Base-by-base conservation (phyloP, 805 yeast genomes). In the Saturnispora zaruensis region DNA sequence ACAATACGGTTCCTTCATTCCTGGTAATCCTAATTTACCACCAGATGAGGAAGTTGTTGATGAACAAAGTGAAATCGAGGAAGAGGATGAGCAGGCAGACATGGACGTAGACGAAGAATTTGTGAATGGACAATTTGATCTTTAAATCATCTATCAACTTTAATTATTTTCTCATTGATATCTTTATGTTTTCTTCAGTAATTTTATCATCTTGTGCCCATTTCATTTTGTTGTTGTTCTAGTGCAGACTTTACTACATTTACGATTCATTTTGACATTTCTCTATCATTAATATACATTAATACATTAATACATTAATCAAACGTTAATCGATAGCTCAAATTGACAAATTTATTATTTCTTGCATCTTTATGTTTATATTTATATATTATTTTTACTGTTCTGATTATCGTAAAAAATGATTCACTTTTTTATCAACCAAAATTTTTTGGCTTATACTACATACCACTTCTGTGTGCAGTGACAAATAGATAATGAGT, bases 81-180 rank as follows among this genome's bases (percentile, higher is more conserved):
- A 67, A 40, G 64, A 57, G 28, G 72, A 70, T 44, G 71, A 72
- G 70, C 77, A 75, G 30, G 44, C 32, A 11, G 69, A 60, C 20
- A 63, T 58, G 34, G 75, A 60, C 20, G 64, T 57, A 32, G 90
- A 82, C 56, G 90, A 84, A 61, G 90, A 84, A 59, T 87, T 86
- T 69, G 93, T 87, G 46, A 87, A 85, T 64, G 96, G 96, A 23
- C 84, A 87, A 57, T 88, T 89, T 63, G 96, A 89, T 66, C 74
- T 89, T 57, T 87, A 51, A 48, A 21, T 11, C 11, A 38, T 11
- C 25, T 33, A 18, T n/a, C 33, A 6, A n/a, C 20, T 18, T 8
- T 30, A 16, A 25, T 44, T 14, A 38, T 44, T 44, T 44, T 34
- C 20, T n/a, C 37, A 24, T 25, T 13, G 13, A 33, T 20, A 14